Conservation (phyloP, 305 asterid genomes). For the Solanum hybrid region DNA sequence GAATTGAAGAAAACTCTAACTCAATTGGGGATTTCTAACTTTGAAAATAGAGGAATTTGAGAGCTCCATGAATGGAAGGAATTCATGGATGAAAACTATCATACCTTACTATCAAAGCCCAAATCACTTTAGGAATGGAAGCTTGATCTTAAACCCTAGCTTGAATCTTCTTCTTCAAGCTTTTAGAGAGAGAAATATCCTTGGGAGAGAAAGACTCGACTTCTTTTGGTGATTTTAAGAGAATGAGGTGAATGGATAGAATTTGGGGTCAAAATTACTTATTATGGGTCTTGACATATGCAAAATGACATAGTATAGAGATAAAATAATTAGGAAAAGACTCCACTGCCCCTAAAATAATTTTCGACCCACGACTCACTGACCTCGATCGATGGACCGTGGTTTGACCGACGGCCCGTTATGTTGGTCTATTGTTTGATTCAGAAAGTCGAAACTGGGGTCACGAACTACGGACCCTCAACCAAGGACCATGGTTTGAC, state of each 20-base stretch:
- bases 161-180: neutral
- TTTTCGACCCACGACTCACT: neutral
- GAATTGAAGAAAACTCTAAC: neutral
- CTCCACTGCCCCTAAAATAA: neutral
- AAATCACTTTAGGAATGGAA: neutral
- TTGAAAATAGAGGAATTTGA: neutral
- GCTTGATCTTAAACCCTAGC: neutral
- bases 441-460: neutral
- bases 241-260: neutral
- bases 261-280: neutral
- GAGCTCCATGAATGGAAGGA: neutral
- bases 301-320: neutral
- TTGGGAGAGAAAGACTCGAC: neutral
- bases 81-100: neutral
- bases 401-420: neutral
- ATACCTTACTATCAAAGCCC: neutral
- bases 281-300: neutral
- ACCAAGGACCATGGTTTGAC: neutral
- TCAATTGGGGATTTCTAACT: neutral
- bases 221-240: neutral
- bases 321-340: too few relatives aligned
- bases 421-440: neutral
- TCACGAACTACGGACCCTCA: neutral
- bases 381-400: neutral
- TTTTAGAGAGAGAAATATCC: neutral